Conservation (phyloP, 805 yeast genomes). For the Cyberlindnera euphorbiiphila region DNA sequence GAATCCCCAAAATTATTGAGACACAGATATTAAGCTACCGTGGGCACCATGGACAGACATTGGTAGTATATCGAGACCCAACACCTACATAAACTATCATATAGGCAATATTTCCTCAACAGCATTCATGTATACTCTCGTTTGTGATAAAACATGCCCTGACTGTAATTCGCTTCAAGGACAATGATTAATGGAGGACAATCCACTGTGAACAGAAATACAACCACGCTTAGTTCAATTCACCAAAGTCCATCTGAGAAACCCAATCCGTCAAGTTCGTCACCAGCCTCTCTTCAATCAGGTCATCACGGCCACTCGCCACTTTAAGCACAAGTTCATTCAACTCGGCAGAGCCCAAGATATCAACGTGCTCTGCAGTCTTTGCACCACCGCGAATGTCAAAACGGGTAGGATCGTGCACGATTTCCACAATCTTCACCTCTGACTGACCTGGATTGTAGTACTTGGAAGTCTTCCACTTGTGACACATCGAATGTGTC, state of each 20-base stretch:
- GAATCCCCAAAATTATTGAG: too few species aligned
- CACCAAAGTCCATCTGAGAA: constrained; percentile 21
- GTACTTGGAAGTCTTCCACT: constrained; percentile 71
- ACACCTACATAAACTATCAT: too few species aligned
- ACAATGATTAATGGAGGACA: too few species aligned
- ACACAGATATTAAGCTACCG: too few species aligned
- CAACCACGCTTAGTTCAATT: constrained; percentile 7
- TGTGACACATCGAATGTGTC: constrained; percentile 87
- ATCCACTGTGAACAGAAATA: too few species aligned
- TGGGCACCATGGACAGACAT: too few species aligned
- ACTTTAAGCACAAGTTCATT: constrained; percentile 81
- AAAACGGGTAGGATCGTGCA: constrained; percentile 88
- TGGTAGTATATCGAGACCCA: too few species aligned
- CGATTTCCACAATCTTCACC: constrained; percentile 84
- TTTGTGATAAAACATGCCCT: too few species aligned
- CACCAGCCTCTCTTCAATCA: constrained; percentile 53
- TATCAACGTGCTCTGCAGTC: constrained; percentile 97
- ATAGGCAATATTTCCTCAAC: too few species aligned
- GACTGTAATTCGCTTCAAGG: too few species aligned
- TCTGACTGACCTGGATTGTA: constrained; percentile 75
- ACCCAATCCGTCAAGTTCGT: constrained; percentile 66
- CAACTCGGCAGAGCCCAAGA: constrained; percentile 86
- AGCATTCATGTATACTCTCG: too few species aligned
- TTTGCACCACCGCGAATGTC: constrained; percentile 97
- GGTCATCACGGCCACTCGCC: constrained; percentile 75